A percentile compares a stretch with the other conserved stretches of the same genome.
Conservation (phyloP, 2,329 filamentous ascomycete genomes). For the Penicillium sp. region DNA sequence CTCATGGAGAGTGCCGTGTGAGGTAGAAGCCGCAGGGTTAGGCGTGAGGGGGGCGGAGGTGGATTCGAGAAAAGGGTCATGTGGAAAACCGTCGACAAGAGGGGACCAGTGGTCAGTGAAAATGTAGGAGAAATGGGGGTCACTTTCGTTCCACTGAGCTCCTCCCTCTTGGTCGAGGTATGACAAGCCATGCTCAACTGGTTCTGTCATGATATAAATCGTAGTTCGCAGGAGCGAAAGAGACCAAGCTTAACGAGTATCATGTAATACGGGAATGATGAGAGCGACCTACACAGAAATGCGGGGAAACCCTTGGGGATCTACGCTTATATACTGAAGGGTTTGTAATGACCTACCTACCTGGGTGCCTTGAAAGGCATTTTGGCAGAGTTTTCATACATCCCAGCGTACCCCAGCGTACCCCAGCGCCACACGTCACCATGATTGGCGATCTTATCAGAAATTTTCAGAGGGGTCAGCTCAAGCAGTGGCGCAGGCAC, state of each 20-base stretch:
- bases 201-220: background rate
- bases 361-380: slow-evolving; percentile 2
- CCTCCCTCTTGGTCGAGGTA: background rate
- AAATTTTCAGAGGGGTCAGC: background rate
- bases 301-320: background rate
- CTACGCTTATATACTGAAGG: background rate
- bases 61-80: background rate
- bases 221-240: background rate
- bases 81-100: background rate
- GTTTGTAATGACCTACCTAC: background rate
- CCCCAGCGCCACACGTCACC: background rate
- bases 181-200: background rate
- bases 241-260: background rate
- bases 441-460: background rate
- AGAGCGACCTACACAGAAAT: background rate
- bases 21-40: background rate
- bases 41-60: background rate
- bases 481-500: slow-evolving; percentile 1
- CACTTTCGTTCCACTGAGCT: background rate
- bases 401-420: background rate
- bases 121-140: background rate
- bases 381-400: background rate
- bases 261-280: background rate
- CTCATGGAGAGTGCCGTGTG: background rate
- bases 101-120: background rate